Conservation (phyloP, 176 grass and related monocot genomes). For the Cocos nucifera region DNA sequence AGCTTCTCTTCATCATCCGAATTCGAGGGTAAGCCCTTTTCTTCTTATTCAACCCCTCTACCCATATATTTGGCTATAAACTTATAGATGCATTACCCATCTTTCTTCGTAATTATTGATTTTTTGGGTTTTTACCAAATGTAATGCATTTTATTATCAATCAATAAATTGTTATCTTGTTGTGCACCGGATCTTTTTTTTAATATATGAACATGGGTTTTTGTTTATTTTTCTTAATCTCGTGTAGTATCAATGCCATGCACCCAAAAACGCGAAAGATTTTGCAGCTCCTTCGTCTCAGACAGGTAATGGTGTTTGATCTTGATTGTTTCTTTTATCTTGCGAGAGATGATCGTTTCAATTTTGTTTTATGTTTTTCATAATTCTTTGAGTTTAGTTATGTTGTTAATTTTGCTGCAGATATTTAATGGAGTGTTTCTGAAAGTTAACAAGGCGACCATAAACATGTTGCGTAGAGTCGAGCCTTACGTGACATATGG, state of each 20-base stretch:
- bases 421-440: slow-evolving; percentile 91
- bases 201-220: neutral
- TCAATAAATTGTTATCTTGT: too few species aligned
- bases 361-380: neutral
- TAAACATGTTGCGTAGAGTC: slow-evolving; percentile 87
- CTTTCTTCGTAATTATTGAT: neutral
- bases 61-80: too few species aligned
- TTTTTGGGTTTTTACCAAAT: too few species aligned
- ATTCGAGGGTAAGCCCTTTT: slow-evolving; percentile 57
- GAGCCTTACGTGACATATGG: slow-evolving; percentile 97
- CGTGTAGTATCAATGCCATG: slow-evolving; percentile 87
- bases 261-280: slow-evolving; percentile 90
- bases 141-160: too few species aligned
- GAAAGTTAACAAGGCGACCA: slow-evolving; percentile 92
- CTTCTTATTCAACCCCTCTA: neutral
- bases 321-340: too few species aligned
- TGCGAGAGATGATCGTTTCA: too few species aligned
- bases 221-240: neutral
- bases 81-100: neutral
- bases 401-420: slow-evolving; percentile 19
- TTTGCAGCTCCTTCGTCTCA: slow-evolving; percentile 75
- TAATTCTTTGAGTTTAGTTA: neutral
- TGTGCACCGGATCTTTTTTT: too few species aligned
- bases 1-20: slow-evolving; percentile 75
- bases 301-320: slow-evolving; percentile 38